Evolutionary conservation across 2,329 filamentous ascomycete genomes (phyloP), one percentile per base, ranked within the genome.

Genomic region (Phaeosphaeriaceae sp.): DNA sequence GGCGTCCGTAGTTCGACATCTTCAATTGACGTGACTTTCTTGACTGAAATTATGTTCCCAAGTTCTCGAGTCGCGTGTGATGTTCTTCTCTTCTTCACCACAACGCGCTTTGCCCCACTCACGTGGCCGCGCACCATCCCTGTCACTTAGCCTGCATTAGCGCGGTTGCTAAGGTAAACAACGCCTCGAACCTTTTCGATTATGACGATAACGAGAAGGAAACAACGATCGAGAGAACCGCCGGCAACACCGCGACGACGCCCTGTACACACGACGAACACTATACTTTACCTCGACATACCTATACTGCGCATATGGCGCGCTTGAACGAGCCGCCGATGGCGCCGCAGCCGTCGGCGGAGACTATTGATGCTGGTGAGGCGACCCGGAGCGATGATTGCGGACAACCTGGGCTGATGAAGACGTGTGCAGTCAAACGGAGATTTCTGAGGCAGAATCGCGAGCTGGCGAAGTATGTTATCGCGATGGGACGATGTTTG

Each of bases 381-480:
- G 55, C 43, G 21, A n/a, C 13, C 32, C 43, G 17, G 19, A 28
- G 43, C 24, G 44, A 43, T 21, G 32, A 43, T 26, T 10, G 17
- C 26, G 30, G 22, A 15, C 21, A 30, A 17, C 19, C 15, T 24
- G 23, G 9, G 88, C 85, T 74, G 82, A 91, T 92, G 83, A 40
- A 77, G 89, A 55, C 26, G 40, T 35, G 48, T 49, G 24, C 69
- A 94, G 91, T 94, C 59, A 91, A 92, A 75, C 87, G 90, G 71
- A 89, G 90, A 74, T 92, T 94, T 73, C 82, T 94, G 70, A 87
- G 92, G 55, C 92, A 95, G 76, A 96, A 96, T 75, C 87, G 91
- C 78, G 92, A 95, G 71, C 90, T 95, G 64, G 91, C 91, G 58
- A 84, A 83, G 79, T 81, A 74, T 52, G 72, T 60, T 17, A 47